Conservation (phyloP, 139 green algal genomes). For the Chlamydomonas incerta region DNA sequence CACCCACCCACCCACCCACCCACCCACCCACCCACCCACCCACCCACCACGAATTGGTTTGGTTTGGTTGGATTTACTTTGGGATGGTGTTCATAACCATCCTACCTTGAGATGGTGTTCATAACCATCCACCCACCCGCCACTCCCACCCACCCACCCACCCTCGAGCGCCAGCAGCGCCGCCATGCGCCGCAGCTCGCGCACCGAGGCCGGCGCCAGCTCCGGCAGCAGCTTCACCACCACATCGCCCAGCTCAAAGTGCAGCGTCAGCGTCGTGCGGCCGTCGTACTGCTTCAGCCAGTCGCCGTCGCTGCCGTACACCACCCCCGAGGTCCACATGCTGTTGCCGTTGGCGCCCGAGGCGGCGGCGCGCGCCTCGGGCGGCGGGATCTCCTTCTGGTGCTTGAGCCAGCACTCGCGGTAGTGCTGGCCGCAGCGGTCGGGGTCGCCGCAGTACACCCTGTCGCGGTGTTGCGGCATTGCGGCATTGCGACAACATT, state of each 20-base stretch:
- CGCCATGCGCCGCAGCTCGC: constrained; percentile 39
- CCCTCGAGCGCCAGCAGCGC: constrained; percentile 10
- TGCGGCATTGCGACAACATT: not conserved
- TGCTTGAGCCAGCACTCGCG: constrained; percentile 79
- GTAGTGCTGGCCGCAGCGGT: constrained; percentile 48
- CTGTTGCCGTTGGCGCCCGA: not conserved
- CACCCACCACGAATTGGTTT: too few relatives aligned
- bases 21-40: too few relatives aligned
- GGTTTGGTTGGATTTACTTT: too few relatives aligned
- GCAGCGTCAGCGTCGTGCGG: constrained; percentile 12
- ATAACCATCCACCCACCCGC: too few relatives aligned
- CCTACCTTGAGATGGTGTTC: too few relatives aligned
- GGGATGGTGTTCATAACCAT: too few relatives aligned
- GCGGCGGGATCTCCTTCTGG: not conserved
- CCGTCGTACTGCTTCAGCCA: constrained; percentile 2
- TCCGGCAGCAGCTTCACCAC: constrained; percentile 38
- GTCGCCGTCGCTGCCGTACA: not conserved
- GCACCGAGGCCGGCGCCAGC: constrained; percentile 40
- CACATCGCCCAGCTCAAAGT: constrained; percentile 16
- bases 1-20: too few relatives aligned
- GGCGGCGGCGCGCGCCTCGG: not conserved
- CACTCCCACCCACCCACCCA: not conserved
- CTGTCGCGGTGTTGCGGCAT: constrained; percentile 2
- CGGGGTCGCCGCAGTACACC: constrained; percentile 67
- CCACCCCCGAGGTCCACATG: constrained; percentile 8